Evolutionary conservation across 2,329 filamentous ascomycete species (phyloP), one percentile per base, ranked within the genome.

Genomic region (Colletotrichum spaethianum): DNA sequence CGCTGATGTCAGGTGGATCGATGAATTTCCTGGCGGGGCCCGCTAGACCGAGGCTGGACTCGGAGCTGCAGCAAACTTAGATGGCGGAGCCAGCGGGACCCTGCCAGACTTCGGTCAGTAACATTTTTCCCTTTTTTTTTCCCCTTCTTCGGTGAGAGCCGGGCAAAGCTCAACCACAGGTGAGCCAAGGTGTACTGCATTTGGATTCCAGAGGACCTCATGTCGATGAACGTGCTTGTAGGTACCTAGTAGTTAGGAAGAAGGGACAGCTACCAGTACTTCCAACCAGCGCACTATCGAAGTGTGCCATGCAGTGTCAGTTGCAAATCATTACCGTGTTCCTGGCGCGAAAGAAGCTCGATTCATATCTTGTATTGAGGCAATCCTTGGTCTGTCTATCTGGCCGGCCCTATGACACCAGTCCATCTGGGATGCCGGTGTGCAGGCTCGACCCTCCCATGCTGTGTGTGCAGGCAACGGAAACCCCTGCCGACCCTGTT

Each of bases 301-400:
- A 14, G 1, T 36, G 52, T 12, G 11, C 1, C 53, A 23, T 38
- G 20, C 1, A 16, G n/a, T 8, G 16, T 38, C 11, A 36, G 8
- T 3, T 7, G 2, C 20, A 33, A n/a, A 14, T n/a, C 2, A n/a
- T 14, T 9, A 11, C 20, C 23, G 11, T 9, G 16, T 23, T 28
- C 2, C 23, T 20, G 23, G 16, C 16, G n/a, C 12, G 33, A 38
- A 42, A 67, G 23, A 52, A 33, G 28, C 26, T 53, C n/a, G 42
- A 40, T 70, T 44, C 44, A 53, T 38, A 18, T 23, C 38, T 38
- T 55, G 46, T 61, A 55, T 61, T 46, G 44, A 46, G 46, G 56
- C 44, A 55, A 42, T 46, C 36, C 55, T 33, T 28, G 38, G 31
- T 70, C 67, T 67, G 31, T 70, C 67, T 67, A 65, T 46, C 61